Evolutionary conservation across 345 rosid species (phyloP).

Genomic region (Gossypium raimondii): DNA sequence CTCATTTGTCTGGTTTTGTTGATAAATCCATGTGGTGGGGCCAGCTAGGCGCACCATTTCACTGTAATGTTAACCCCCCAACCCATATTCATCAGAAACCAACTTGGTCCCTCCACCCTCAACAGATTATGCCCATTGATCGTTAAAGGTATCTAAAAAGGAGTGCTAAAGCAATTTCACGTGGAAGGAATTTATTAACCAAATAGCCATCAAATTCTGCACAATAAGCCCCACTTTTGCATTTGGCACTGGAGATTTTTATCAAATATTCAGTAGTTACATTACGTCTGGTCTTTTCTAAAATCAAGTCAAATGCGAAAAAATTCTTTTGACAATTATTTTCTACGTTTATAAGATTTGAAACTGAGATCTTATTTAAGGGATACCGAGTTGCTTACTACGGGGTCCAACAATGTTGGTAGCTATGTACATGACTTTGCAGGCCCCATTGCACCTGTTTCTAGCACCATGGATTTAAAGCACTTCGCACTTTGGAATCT

Average conservation of each 20-base stretch:
- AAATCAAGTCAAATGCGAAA: too few species aligned
- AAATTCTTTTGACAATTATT: too few species aligned
- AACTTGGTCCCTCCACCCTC: conserved; percentile 10
- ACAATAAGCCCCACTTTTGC: conserved; percentile 11
- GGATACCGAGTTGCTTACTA: too few species aligned
- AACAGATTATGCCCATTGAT: conserved; percentile 16
- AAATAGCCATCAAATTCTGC: not conserved
- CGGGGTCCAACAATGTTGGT: too few species aligned
- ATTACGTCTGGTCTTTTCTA: too few species aligned
- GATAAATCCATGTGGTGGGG: conserved; percentile 9
- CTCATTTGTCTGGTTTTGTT: conserved; percentile 12
- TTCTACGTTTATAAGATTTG: too few species aligned
- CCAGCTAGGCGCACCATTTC: conserved; percentile 17
- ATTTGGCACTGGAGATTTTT: conserved; percentile 19
- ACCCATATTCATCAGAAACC: conserved; percentile 3
- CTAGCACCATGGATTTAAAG: conserved; percentile 15
- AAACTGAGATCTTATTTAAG: too few species aligned
- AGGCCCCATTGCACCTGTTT: conserved; percentile 22
- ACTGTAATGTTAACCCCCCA: not conserved
- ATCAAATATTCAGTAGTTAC: too few species aligned
- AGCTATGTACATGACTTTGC: conserved; percentile 18
- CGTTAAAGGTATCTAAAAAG: conserved; percentile 16
- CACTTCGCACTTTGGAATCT: conserved; percentile 7
- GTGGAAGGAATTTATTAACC: not conserved
- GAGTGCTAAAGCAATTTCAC: conserved; percentile 2